Conservation (phyloP, 345 rosid species). For the Xanthoceras sorbifolium region DNA sequence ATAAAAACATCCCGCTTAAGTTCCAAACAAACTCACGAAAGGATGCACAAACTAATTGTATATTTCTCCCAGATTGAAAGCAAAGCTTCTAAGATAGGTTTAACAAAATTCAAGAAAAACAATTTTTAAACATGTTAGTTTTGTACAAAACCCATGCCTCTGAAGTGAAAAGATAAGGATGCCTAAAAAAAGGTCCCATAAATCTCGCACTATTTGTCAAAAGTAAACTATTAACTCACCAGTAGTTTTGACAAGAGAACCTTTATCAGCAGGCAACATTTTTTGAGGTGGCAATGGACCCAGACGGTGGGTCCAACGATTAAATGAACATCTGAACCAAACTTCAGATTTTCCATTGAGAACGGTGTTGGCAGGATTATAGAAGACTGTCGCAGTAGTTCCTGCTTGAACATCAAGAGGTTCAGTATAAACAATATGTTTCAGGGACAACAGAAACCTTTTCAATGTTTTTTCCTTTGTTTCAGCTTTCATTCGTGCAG, state of each 20-base stretch:
- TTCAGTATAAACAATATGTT: slow-evolving; percentile 78
- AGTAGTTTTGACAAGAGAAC: slow-evolving; percentile 59
- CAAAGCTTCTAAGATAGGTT: neutral
- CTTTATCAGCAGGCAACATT: slow-evolving; percentile 63
- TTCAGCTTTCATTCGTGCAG: slow-evolving; percentile 70
- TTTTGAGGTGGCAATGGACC: slow-evolving; percentile 84
- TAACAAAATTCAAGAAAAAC: neutral
- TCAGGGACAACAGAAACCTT: slow-evolving; percentile 80
- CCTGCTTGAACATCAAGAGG: slow-evolving; percentile 90
- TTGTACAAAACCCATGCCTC: neutral
- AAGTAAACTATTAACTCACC: slow-evolving; percentile 42
- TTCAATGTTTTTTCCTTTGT: slow-evolving; percentile 68
- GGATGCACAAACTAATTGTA: neutral
- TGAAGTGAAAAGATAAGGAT: neutral
- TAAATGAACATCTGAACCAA: slow-evolving; percentile 94
- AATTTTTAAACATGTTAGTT: neutral
- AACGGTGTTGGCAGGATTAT: slow-evolving; percentile 83
- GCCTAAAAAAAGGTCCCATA: neutral
- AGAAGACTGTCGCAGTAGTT: slow-evolving; percentile 54
- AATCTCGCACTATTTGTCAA: neutral
- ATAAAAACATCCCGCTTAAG: slow-evolving; percentile 16
- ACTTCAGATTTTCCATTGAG: slow-evolving; percentile 80
- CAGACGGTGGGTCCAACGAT: slow-evolving; percentile 83
- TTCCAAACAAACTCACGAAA: slow-evolving; percentile 5
- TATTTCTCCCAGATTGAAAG: neutral